A percentile compares a stretch with the other conserved stretches of the same genome.
phyloP scores from a whole-genome alignment of 2,329 filamentous ascomycete genomes.

The Rasamsonia emersonii region DNA sequence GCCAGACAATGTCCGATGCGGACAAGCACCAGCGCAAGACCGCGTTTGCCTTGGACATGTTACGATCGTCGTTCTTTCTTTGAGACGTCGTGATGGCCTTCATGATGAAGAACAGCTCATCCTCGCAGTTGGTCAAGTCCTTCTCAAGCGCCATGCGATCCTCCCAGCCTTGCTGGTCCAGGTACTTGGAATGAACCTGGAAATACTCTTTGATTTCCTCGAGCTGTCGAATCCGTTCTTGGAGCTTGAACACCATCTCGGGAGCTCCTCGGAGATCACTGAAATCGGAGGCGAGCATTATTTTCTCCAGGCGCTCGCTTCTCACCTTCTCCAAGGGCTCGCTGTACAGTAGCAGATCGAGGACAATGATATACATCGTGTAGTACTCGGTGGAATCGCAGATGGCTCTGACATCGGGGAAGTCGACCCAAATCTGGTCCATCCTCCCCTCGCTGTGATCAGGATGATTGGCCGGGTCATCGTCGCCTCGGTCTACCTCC shows the following conservation, averaged over 20 bases:
- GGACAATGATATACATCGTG: conserved; percentile 93
- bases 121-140: conserved; percentile 81
- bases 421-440: conserved; percentile 94
- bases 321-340: conserved; percentile 97
- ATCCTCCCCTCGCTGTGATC: conserved; percentile 63
- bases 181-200: conserved; percentile 77
- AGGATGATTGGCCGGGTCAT: conserved; percentile 29
- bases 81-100: conserved; percentile 98
- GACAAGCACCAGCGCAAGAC: conserved; percentile 86
- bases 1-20: conserved; percentile 95
- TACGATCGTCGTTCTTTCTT: conserved; percentile 66
- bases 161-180: conserved; percentile 86
- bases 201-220: conserved; percentile 96
- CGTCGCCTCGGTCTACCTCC: conserved; percentile 64
- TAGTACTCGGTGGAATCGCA: conserved; percentile 98
- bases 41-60: conserved; percentile 62
- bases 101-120: conserved; percentile 99
- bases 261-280: conserved; percentile 91
- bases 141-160: conserved; percentile 82
- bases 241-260: conserved; percentile 82
- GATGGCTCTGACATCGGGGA: conserved; percentile 85
- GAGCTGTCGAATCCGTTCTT: conserved; percentile 85
- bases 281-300: conserved; percentile 97
- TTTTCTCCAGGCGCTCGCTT: conserved; percentile 90
- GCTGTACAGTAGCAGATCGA: conserved; percentile 91